phyloP scores from a whole-genome alignment of 345 rosid genomes.

The Cardiospermum halicacabum region DNA sequence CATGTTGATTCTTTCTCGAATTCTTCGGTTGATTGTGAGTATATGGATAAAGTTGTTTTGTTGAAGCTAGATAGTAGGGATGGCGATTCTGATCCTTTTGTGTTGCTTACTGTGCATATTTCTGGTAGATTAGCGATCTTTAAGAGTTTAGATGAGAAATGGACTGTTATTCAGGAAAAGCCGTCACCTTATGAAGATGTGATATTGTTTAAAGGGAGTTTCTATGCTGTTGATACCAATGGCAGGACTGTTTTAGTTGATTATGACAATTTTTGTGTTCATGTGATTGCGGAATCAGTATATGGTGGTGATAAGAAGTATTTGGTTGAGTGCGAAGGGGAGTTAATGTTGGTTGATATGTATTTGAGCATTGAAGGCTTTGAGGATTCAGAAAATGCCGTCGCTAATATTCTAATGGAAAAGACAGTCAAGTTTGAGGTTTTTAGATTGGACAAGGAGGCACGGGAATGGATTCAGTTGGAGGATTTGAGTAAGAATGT shows the following conservation, averaged over 20 bases:
- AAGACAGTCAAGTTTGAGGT: constrained; percentile 73
- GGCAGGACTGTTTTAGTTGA: constrained; percentile 71
- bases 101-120: constrained; percentile 79
- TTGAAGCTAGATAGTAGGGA: constrained; percentile 27
- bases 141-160: constrained; percentile 47
- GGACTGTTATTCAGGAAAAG: constrained; percentile 74
- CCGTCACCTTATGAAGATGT: constrained; percentile 86
- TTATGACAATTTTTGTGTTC: constrained; percentile 22
- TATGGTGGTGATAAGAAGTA: constrained; percentile 91
- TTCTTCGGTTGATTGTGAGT: constrained; percentile 35
- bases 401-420: constrained; percentile 46
- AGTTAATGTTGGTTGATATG: constrained; percentile 75
- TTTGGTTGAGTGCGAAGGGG: constrained; percentile 70
- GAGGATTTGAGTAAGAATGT: constrained; percentile 45
- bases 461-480: constrained; percentile 52
- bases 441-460: constrained; percentile 42
- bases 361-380: constrained; percentile 57
- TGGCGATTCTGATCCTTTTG: constrained; percentile 29
- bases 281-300: constrained; percentile 39
- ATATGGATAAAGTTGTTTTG: constrained; percentile 74
- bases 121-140: constrained; percentile 84
- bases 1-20: constrained; percentile 17
- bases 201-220: constrained; percentile 44
- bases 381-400: constrained; percentile 23
- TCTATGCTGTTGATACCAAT: constrained; percentile 67